Evolutionary conservation across 352 stramenopile genomes (phyloP).

Genomic region (Phytophthora cactorum): DNA sequence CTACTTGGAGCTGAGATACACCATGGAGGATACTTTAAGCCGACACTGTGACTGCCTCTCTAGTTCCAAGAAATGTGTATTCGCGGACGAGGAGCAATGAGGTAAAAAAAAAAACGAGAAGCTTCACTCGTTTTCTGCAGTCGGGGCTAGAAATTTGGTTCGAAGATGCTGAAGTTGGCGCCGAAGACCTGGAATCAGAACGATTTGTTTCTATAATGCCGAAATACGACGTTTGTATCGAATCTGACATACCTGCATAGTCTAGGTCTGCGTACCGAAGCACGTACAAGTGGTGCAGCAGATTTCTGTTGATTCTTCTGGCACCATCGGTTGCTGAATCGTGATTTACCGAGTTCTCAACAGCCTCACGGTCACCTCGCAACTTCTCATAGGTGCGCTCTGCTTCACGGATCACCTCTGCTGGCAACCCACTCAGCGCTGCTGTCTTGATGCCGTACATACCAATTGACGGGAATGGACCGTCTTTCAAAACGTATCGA

Average conservation of each 20-base stretch:
- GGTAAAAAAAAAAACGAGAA: neutral
- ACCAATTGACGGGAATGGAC: conserved; percentile 54
- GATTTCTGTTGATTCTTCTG: conserved; percentile 46
- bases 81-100: conserved; percentile 29
- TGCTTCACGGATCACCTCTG: conserved; percentile 64
- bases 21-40: conserved; percentile 58
- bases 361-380: conserved; percentile 25
- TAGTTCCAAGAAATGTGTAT: conserved; percentile 40
- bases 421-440: conserved; percentile 72
- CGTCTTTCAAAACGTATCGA: conserved; percentile 75
- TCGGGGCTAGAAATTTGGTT: conserved; percentile 51
- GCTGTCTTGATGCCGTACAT: conserved; percentile 89
- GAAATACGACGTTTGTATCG: neutral
- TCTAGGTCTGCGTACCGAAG: conserved; percentile 69
- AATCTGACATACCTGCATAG: conserved; percentile 43
- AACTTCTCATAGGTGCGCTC: conserved; percentile 50
- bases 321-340: conserved; percentile 13
- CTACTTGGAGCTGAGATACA: conserved; percentile 66
- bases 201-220: neutral
- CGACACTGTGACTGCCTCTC: conserved; percentile 57
- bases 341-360: conserved; percentile 16
- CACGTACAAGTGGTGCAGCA: conserved; percentile 81
- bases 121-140: conserved; percentile 17
- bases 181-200: conserved; percentile 47
- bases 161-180: conserved; percentile 74